Conservation (phyloP, 2,329 filamentous ascomycete species). For the Trematosphaeria pertusa region DNA sequence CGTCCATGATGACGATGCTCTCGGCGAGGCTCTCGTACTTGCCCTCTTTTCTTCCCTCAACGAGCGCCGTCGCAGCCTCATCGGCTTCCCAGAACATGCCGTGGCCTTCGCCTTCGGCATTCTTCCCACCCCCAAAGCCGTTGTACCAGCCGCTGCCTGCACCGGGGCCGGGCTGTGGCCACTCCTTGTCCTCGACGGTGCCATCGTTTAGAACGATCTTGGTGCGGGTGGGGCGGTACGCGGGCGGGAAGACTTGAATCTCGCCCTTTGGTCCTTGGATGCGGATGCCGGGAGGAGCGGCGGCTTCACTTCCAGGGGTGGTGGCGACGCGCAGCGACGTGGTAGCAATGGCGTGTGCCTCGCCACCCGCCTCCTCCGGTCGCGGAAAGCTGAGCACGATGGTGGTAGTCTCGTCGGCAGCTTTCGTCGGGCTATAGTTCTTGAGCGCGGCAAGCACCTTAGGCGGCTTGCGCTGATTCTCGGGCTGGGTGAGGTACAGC, state of each 20-base stretch:
- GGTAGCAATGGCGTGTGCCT: conserved; percentile 74
- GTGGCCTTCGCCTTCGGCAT: conserved; percentile 68
- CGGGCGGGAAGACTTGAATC: conserved; percentile 77
- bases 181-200: conserved; percentile 57
- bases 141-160: conserved; percentile 56
- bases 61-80: conserved; percentile 75
- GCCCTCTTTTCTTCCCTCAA: conserved; percentile 80
- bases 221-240: conserved; percentile 72
- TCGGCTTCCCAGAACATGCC: conserved; percentile 93
- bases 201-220: conserved; percentile 64
- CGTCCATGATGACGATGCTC: conserved; percentile 85
- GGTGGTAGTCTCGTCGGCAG: conserved; percentile 79
- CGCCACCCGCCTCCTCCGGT: conserved; percentile 55
- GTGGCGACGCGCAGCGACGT: conserved; percentile 51
- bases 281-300: conserved; percentile 72
- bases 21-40: conserved; percentile 69
- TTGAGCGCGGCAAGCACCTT: conserved; percentile 71
- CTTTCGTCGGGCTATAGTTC: conserved; percentile 73
- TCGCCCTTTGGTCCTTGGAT: conserved; percentile 84
- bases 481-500: conserved; percentile 79
- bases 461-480: conserved; percentile 68
- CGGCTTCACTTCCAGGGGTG: conserved; percentile 63
- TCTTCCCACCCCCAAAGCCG: conserved; percentile 51
- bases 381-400: conserved; percentile 79
- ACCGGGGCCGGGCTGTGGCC: conserved; percentile 55